Base-by-base conservation (phyloP, 148 eudicot species). In the Dysphania ambrosioides region DNA sequence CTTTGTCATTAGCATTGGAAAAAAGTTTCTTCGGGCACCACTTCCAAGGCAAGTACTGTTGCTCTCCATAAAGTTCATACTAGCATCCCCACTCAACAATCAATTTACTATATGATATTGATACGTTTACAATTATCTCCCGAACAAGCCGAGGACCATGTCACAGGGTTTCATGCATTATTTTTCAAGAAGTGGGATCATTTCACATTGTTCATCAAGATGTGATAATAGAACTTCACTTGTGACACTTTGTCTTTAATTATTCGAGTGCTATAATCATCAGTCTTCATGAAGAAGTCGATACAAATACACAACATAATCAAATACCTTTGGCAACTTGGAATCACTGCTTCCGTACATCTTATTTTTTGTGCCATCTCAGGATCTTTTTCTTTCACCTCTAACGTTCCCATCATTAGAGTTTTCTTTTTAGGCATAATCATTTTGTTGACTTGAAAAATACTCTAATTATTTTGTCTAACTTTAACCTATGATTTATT, bases 81-180 rank as follows among this genome's bases (percentile, higher is more conserved):
- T n/a, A n/a, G n/a, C n/a, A n/a, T n/a, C n/a, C n/a, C n/a, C n/a
- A n/a, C n/a, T n/a, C n/a, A n/a, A n/a, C n/a, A n/a, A n/a, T n/a
- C n/a, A n/a, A n/a, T n/a, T n/a, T n/a, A n/a, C n/a, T n/a, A n/a
- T 40, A 55, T 59, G 7, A 74, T 51, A 24, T 68, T 65, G 70
- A 55, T 57, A 31, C 21, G 40, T 4, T 31, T 74, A 18, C 41
- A 36, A 8, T 58, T 61, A 19, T 41, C 11, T 16, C 27, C 55
- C 56, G 7, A 31, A 9, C 10, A 29, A 27, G n/a, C n/a, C n/a
- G n/a, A n/a, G 78, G 82, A 74, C 82, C 71, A 70, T 47, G 32
- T 34, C 74, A 79, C 38, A 32, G 44, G 59, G 74, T 59, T 61
- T 31, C 66, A 68, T 79, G 68, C 78, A 60, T 69, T 61, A 64